Evolutionary conservation across 192 early-diverging fungal genomes (phyloP), one percentile per base, ranked within the genome.

Genomic region (Umbelopsis vinacea): DNA sequence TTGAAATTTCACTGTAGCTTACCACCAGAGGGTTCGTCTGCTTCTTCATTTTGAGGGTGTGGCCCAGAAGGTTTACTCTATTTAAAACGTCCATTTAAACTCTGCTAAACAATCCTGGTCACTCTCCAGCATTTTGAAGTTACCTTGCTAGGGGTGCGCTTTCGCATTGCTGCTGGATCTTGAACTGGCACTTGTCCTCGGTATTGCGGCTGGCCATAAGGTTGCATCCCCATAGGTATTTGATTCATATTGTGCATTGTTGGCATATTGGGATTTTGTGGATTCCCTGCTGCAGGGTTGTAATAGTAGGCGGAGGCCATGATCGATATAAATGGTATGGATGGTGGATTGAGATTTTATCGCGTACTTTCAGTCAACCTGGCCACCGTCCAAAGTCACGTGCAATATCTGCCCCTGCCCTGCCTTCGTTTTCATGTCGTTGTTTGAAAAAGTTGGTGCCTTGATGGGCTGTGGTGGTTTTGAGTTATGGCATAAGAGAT

Each of bases 1-100:
- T 45, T 10, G n/a, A 22, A 46, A 15, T 1, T 17, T 5, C 40
- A 68, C 23, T 11, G 9, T 24, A 43, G 12, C 23, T 70, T 77
- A 84, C 83, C 83, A 38, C 87, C 87, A 2, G 87, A 88, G 29
- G 85, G 83, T 37, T 88, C 87, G 54, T 88, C 85, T n/a, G 71
- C 76, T 46, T 85, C 86, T 47, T 88, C 83, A n/a, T 19, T 63
- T 37, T 26, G 57, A 5, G 26, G 57, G 14, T 63, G 57, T 17
- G 57, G 57, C 26, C 57, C 57, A 29, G 57, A 29, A 2, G 57
- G 57, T 19, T 63, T 63, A 17, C 57, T 63, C 57, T 63, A n/a
- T 63, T 29, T 0, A 3, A 19, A 19, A 5, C 4, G 6, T 15
- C 17, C 6, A 19, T 15, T 37, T 37, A 17, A 9, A 15, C 26